Percentiles rank a stretch among this genome's conserved stretches.
Conservation (phyloP, 1,284 basidiomycete genomes). For the Cerioporus squamosus region DNA sequence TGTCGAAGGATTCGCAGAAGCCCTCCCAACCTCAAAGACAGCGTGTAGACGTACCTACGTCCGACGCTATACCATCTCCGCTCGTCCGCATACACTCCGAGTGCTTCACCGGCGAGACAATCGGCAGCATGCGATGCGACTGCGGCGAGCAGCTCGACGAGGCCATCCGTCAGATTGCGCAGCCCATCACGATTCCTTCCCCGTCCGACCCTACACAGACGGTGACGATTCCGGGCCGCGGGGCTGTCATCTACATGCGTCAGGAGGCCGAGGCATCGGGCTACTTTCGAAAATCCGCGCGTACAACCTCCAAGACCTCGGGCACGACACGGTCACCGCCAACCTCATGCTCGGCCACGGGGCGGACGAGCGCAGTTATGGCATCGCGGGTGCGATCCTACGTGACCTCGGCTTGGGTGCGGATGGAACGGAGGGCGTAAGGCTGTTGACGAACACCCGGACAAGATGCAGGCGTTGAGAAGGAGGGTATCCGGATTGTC, state of each 20-base stretch:
- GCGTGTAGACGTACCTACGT: slow-evolving; percentile 18
- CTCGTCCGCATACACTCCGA: slow-evolving; percentile 97
- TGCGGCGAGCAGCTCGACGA: slow-evolving; percentile 99
- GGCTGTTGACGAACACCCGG: slow-evolving; percentile 96
- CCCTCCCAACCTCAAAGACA: slow-evolving; percentile 51
- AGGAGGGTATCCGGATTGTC: slow-evolving; percentile 80
- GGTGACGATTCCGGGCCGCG: slow-evolving; percentile 73
- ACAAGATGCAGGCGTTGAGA: slow-evolving; percentile 90
- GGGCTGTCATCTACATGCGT: slow-evolving; percentile 96
- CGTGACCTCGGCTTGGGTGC: slow-evolving; percentile 83
- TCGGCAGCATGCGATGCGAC: slow-evolving; percentile 98
- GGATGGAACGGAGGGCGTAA: slow-evolving; percentile 63
- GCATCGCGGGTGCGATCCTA: slow-evolving; percentile 89
- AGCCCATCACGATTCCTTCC: slow-evolving; percentile 60
- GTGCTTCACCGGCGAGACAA: slow-evolving; percentile 98
- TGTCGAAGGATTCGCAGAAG: slow-evolving; percentile 63
- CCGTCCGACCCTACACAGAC: slow-evolving; percentile 36
- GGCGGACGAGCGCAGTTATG: slow-evolving; percentile 95
- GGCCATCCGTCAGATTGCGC: slow-evolving; percentile 90
- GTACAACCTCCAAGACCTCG: slow-evolving; percentile 98
- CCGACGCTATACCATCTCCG: slow-evolving; percentile 63
- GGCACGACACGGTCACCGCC: slow-evolving; percentile 97
- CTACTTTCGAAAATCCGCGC: slow-evolving; percentile 95
- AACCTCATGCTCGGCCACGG: slow-evolving; percentile 95
- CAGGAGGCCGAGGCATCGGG: slow-evolving; percentile 99